A percentile compares a stretch with the other conserved stretches of the same genome.
Evolutionary conservation across 2,329 filamentous ascomycete genomes (phyloP).

Genomic region (Aureobasidium sp.): DNA sequence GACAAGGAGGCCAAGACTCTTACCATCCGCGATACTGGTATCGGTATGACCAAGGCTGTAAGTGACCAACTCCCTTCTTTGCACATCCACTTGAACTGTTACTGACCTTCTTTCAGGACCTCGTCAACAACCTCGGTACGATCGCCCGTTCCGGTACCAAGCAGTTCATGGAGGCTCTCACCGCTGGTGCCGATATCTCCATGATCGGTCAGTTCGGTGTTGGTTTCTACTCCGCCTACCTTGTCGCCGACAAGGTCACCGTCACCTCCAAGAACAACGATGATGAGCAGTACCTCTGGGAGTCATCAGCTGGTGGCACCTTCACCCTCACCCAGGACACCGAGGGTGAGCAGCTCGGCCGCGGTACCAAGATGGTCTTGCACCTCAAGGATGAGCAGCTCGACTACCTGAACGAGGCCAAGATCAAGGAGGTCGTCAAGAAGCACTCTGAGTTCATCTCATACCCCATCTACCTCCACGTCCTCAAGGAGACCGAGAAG

Average conservation of each 20-base stretch:
- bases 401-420: conserved; percentile 97
- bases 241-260: conserved; percentile 92
- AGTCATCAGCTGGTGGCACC: conserved; percentile 93
- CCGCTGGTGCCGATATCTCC: conserved; percentile 96
- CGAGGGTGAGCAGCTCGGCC: conserved; percentile 82
- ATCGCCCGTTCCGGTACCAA: conserved; percentile 99
- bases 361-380: conserved; percentile 95
- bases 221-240: conserved; percentile 99
- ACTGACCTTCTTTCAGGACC: conserved; percentile 53
- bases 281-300: conserved; percentile 99
- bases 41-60: conserved; percentile 97
- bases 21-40: conserved; percentile 95
- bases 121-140: conserved; percentile 99
- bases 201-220: conserved; percentile 99
- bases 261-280: conserved; percentile 99
- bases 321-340: conserved; percentile 90
- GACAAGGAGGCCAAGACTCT: conserved; percentile 96
- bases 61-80: conserved; percentile 35
- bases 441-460: conserved; percentile 99
- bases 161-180: conserved; percentile 99
- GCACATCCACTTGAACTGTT: conserved; percentile 31
- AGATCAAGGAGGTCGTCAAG: conserved; percentile 99
- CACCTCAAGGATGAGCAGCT: conserved; percentile 99
- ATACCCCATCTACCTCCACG: conserved; percentile 99
- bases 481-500: conserved; percentile 97